phyloP scores from a whole-genome alignment of 164 flowering plant species.

The Macadamia tetraphylla region DNA sequence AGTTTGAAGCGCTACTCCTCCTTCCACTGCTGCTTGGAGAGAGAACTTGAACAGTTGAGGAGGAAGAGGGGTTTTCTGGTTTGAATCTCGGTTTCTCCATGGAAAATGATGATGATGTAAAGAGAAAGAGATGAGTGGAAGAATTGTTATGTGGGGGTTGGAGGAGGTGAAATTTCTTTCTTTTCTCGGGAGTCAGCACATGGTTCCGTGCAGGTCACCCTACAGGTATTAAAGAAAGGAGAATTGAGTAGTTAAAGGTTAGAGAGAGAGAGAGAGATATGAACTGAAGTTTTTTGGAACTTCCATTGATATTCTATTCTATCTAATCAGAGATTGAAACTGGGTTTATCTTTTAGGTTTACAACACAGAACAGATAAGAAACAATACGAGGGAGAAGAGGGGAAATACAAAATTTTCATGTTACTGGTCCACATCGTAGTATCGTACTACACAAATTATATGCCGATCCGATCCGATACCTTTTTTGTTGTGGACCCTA shows the following conservation, averaged over 20 bases:
- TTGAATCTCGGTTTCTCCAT: conserved; percentile 15
- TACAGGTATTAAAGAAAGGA: neutral
- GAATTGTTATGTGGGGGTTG: conserved; percentile 3
- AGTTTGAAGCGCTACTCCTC: conserved; percentile 26
- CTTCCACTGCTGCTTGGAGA: conserved; percentile 30
- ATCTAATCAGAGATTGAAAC: no score
- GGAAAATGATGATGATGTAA: conserved; percentile 14
- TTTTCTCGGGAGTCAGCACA: conserved; percentile 7
- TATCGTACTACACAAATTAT: no score
- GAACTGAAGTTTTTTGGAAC: no score
- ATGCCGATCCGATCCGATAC: no score
- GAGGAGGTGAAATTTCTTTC: conserved; percentile 4
- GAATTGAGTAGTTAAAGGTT: neutral
- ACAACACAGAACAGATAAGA: no score
- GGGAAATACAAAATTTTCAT: no score
- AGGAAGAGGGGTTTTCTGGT: neutral
- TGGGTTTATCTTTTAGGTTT: no score
- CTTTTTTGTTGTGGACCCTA: no score
- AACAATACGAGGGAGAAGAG: no score
- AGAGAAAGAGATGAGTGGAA: conserved; percentile 19
- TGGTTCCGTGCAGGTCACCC: conserved; percentile 7
- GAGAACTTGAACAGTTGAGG: conserved; percentile 6
- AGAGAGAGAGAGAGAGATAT: no score
- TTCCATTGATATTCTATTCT: no score
- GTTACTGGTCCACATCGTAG: no score